phyloP scores from a whole-genome alignment of 768 basidiomycete genomes.

The Phaeolepiota aurea region DNA sequence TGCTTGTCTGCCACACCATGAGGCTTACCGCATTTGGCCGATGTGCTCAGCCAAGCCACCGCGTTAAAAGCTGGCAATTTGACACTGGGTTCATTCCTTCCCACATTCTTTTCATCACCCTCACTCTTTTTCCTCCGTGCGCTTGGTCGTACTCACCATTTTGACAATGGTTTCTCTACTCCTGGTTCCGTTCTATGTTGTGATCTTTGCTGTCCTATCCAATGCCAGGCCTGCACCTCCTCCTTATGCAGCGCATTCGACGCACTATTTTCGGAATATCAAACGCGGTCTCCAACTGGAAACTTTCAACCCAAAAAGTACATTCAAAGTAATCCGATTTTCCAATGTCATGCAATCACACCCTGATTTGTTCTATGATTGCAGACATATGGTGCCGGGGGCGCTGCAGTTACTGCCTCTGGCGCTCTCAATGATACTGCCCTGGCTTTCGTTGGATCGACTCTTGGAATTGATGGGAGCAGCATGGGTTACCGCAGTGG shows the following conservation, averaged over 20 bases:
- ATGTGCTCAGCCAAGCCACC: background rate
- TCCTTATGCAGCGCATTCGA: conserved; percentile 11
- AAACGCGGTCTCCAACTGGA: conserved; percentile 10
- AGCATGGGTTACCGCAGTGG: background rate
- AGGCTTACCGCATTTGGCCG: too few relatives aligned
- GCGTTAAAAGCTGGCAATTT: background rate
- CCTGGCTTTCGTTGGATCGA: background rate
- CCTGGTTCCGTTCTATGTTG: too few relatives aligned
- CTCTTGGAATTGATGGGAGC: background rate
- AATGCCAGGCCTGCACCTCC: conserved; percentile 4
- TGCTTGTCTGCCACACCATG: background rate
- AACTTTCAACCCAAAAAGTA: conserved; percentile 11
- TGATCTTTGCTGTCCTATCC: conserved; percentile 6
- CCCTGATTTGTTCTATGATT: background rate
- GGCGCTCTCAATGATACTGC: background rate
- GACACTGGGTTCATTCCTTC: background rate
- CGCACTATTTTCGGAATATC: conserved; percentile 10
- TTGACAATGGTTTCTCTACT: background rate
- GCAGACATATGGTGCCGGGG: background rate
- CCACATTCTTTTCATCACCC: background rate
- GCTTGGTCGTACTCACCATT: background rate
- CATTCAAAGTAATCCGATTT: conserved; percentile 9
- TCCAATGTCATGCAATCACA: background rate
- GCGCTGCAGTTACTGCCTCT: background rate
- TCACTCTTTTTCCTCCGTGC: background rate